Evolutionary conservation across 768 basidiomycete genomes (phyloP).

Genomic region (Rhizopogon sp.): DNA sequence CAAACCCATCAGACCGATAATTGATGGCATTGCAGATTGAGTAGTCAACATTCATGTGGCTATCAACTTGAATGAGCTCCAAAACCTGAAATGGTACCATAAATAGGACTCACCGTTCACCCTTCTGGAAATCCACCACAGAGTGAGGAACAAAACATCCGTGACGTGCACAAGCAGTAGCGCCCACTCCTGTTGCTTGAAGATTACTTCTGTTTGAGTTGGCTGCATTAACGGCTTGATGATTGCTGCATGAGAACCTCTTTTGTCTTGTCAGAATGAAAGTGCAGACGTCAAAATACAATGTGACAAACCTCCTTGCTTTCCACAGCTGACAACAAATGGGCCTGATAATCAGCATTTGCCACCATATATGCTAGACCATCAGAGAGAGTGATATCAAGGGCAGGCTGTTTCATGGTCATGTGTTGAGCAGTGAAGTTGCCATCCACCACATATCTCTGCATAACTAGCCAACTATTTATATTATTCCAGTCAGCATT

Average conservation of each 20-base stretch:
- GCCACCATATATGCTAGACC: constrained; percentile 25
- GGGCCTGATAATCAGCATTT: constrained; percentile 12
- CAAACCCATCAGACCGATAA: neutral
- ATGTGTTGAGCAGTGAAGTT: constrained; percentile 11
- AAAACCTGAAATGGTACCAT: too few species aligned
- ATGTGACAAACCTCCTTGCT: constrained; percentile 1
- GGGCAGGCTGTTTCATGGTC: constrained; percentile 15
- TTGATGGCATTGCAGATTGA: constrained; percentile 16
- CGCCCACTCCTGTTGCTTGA: constrained; percentile 23
- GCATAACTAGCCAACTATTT: neutral
- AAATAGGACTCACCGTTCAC: constrained; percentile 12
- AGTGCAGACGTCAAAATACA: too few species aligned
- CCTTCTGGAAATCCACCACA: constrained; percentile 27
- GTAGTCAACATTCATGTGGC: constrained; percentile 26
- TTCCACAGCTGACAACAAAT: constrained; percentile 8
- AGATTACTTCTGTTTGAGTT: constrained; percentile 10
- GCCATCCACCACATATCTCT: constrained; percentile 5
- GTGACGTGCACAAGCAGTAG: constrained; percentile 24
- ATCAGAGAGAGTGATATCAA: constrained; percentile 21
- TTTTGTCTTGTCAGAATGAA: neutral
- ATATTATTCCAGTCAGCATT: neutral
- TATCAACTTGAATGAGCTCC: neutral
- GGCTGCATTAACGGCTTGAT: constrained; percentile 14
- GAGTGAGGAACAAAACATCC: constrained; percentile 25
- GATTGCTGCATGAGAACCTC: constrained; percentile 9